Evolutionary conservation across 495 filamentous ascomycete species (phyloP), one percentile per base, ranked within the genome.

Genomic region (Aspergillus olivimuriae): DNA sequence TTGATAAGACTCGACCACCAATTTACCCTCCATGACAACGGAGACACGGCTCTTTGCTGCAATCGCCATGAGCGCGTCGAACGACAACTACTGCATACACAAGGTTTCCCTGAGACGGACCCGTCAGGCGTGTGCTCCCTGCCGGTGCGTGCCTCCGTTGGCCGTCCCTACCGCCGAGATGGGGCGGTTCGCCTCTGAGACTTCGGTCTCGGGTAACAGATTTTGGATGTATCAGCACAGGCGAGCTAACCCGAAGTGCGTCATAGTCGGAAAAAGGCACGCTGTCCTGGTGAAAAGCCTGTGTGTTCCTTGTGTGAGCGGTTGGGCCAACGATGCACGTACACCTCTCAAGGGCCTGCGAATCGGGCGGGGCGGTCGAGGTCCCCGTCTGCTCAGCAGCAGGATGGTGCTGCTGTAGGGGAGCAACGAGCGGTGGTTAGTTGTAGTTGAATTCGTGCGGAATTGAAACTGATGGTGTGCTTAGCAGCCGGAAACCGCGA

Each of bases 261-360:
- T 35, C 33, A 17, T 32, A 66, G 65, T 39, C 53, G 65, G 34
- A 66, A 68, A 37, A 68, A 68, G 44, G 62, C 63, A 12, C 61
- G 65, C n/a, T 68, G 65, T 40, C 65, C 65, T 6, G 65, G 65
- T 15, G 65, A 68, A 39, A 65, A 61, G 32, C 65, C 65, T 3
- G 41, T 42, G 26, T 68, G 65, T 32, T 65, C 65, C 21, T 43
- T 62, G n/a, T 68, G 65, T 24, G 46, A 59, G 22, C 52, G 65
- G 21, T 35, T 68, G 34, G 57, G 62, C 3, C 63, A 68, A 44
- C 26, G 30, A 3, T 68, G 65, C 39, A 34, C 44, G n/a, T 70
- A 68, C 30, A 63, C 34, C 14, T 10, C 46, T n/a, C 53, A 55
- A 43, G 34, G 46, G 10, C 2, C 43, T 0, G 23, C 33, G 18